Percentiles rank a stretch among this genome's conserved stretches.
phyloP scores from a whole-genome alignment of 306 rosid species.

The Sechiopsis laciniata region DNA sequence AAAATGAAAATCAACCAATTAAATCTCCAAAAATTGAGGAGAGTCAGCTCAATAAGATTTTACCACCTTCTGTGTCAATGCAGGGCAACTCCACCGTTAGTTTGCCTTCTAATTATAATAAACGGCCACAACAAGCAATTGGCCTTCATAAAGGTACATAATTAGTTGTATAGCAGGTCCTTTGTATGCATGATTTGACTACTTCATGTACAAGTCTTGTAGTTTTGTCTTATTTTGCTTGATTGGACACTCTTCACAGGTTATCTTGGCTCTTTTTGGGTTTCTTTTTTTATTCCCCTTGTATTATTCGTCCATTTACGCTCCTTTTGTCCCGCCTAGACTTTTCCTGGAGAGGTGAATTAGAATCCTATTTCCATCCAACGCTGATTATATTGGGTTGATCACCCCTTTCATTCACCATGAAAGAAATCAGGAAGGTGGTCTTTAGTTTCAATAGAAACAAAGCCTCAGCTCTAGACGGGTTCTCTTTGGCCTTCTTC shows the following conservation, averaged over 20 bases:
- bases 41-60: constrained; percentile 41
- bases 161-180: not conserved
- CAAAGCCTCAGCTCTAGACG: too few species aligned
- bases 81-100: constrained; percentile 47
- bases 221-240: not conserved
- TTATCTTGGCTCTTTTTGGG: not conserved
- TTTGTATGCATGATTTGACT: constrained; percentile 9
- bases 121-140: constrained; percentile 51
- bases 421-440: too few species aligned
- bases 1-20: constrained; percentile 46
- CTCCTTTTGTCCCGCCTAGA: too few species aligned
- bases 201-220: not conserved
- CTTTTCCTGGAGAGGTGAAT: too few species aligned
- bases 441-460: too few species aligned
- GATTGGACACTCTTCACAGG: not conserved
- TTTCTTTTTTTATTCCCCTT: too few species aligned
- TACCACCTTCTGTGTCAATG: constrained; percentile 41
- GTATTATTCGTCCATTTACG: too few species aligned
- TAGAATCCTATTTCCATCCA: too few species aligned
- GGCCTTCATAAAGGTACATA: constrained; percentile 69
- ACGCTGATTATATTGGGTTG: too few species aligned
- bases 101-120: constrained; percentile 67
- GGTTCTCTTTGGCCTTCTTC: too few species aligned
- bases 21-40: constrained; percentile 57
- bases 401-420: too few species aligned